Evolutionary conservation across 2,329 filamentous ascomycete species (phyloP).

Genomic region (Harringtonia aguacate): DNA sequence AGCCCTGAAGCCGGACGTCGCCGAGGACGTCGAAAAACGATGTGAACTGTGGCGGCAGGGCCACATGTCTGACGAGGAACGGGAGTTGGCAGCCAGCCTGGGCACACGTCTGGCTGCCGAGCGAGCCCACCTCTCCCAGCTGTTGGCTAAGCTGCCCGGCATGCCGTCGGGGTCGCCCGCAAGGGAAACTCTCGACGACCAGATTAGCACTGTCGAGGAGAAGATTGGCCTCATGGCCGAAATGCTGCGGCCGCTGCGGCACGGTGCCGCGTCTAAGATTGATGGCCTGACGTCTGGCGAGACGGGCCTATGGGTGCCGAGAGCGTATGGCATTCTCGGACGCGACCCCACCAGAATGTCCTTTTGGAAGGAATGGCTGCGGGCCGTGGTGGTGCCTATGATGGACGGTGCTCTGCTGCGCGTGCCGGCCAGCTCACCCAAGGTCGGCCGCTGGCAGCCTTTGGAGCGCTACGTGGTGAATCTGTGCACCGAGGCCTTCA

Average conservation of each 20-base stretch:
- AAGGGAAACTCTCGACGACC: slow-evolving; percentile 78
- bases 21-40: slow-evolving; percentile 70
- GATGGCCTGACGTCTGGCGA: slow-evolving; percentile 93
- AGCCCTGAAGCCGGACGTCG: slow-evolving; percentile 68
- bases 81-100: slow-evolving; percentile 83
- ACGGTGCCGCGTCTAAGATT: slow-evolving; percentile 93
- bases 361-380: slow-evolving; percentile 99
- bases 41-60: slow-evolving; percentile 78
- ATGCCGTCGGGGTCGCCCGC: slow-evolving; percentile 70
- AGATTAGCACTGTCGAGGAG: slow-evolving; percentile 92
- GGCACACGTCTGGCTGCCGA: slow-evolving; percentile 81
- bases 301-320: slow-evolving; percentile 89
- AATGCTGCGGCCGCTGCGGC: slow-evolving; percentile 80
- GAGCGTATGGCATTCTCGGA: slow-evolving; percentile 87
- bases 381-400: slow-evolving; percentile 92
- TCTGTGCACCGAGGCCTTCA: slow-evolving; percentile 88
- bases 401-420: slow-evolving; percentile 73
- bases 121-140: slow-evolving; percentile 77
- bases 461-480: slow-evolving; percentile 96
- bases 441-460: slow-evolving; percentile 89
- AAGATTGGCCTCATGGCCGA: slow-evolving; percentile 97
- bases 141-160: slow-evolving; percentile 72
- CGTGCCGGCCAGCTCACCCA: slow-evolving; percentile 80
- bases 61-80: slow-evolving; percentile 83
- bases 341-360: slow-evolving; percentile 71